Base-by-base conservation (phyloP, 192 early-diverging fungal species). In the Backusella macrospora region DNA sequence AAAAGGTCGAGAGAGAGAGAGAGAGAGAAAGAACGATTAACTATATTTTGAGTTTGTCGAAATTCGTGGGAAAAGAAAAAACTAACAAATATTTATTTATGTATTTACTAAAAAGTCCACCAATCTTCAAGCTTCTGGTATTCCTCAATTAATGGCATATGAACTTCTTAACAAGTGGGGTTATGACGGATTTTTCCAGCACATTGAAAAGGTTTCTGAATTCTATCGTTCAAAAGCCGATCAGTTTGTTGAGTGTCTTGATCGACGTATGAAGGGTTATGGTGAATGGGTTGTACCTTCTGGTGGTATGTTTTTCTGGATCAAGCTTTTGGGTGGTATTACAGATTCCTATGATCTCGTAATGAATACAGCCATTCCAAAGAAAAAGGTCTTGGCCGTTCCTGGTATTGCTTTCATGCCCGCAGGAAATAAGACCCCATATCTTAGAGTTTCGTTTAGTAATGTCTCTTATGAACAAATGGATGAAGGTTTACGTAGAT, bases 281-380 rank as follows among this genome's bases (percentile, higher is more conserved):
- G 88, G 88, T 8, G 85, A 88, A 21, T 92, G 88, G 78, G 73
- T 79, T 0, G 81, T 87, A 2, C 92, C 91, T 0, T 70, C 86
- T 14, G 87, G 89, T n/a, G 80, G 79, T 34, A 74, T 72, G 73
- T 99, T 99, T 81, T 79, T 96, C 52, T 99, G 97, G 97, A 79
- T 94, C 70, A 82, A 86, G 0, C 69, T 90, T 34, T 59, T 88
- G 63, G 77, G 82, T 45, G 80, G 79, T 14, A 82, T 83, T 47
- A 55, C 73, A 43, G 86, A 85, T 47, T 85, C 87, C 16, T 84
- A 87, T 69, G 80, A 91, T 29, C 71, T 90, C 68, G 82, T 91
- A 15, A 77, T 90, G 77, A 87, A 82, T 26, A 82, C 86, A 70
- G 86, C 89, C 64, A 74, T 90, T n/a, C 86, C 84, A 14, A 88